Conservation (phyloP, 2,329 filamentous ascomycete genomes). For the Xylaria sp. region DNA sequence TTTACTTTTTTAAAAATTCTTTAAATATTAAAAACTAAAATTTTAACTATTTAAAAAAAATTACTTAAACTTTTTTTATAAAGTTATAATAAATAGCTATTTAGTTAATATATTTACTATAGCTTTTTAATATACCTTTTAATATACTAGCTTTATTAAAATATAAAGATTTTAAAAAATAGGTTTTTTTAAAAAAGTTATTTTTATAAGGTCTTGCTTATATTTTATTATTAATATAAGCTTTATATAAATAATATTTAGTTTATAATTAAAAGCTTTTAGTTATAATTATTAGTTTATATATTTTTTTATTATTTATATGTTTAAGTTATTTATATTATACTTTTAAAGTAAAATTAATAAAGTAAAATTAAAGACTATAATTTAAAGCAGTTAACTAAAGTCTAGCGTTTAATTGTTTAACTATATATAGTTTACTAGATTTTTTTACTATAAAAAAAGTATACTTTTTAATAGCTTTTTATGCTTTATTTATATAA, state of each 20-base stretch:
- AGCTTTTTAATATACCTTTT: not conserved
- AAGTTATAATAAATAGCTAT: not conserved
- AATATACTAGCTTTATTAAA: not conserved
- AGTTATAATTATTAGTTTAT: not conserved
- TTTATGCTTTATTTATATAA: not conserved
- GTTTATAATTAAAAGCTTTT: not conserved
- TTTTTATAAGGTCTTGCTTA: not conserved
- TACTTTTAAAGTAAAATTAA: not conserved
- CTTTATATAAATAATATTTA: not conserved
- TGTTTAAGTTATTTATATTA: not conserved
- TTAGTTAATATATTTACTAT: not conserved
- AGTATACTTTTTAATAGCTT: not conserved
- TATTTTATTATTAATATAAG: not conserved
- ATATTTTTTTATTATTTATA: not conserved
- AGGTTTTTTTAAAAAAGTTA: not conserved
- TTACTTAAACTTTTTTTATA: not conserved
- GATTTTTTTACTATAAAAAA: not conserved
- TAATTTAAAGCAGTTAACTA: not conserved
- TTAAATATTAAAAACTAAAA: not conserved
- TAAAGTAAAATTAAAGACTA: not conserved
- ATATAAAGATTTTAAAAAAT: not conserved
- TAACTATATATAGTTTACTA: not conserved
- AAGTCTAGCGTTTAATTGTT: not conserved
- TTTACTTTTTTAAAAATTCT: not conserved
- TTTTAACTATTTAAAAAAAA: not conserved